Evolutionary conservation across 2,329 filamentous ascomycete genomes (phyloP).

Genomic region (Hypoxylon sp.): DNA sequence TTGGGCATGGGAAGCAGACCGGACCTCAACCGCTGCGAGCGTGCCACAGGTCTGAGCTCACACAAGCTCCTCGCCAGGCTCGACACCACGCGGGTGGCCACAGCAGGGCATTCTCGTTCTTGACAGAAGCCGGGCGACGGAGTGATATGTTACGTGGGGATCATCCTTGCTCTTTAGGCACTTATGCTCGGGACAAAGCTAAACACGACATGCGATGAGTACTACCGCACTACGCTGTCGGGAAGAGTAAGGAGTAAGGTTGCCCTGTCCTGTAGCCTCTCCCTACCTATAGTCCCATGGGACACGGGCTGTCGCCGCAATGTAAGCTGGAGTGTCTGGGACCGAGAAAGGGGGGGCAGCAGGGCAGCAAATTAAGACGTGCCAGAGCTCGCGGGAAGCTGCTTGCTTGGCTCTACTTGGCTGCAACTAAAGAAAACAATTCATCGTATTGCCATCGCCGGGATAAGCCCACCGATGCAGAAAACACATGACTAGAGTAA

Average conservation of each 20-base stretch:
- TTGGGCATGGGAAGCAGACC: not conserved
- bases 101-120: slow-evolving; percentile 24
- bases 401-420: slow-evolving; percentile 6
- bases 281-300: not conserved
- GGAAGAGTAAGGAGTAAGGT: slow-evolving; percentile 19
- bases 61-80: slow-evolving; percentile 2
- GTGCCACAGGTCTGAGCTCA: not conserved
- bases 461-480: slow-evolving; percentile 3
- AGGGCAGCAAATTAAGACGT: not conserved
- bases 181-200: slow-evolving; percentile 27
- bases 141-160: slow-evolving; percentile 18
- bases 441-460: slow-evolving; percentile 7
- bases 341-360: too few relatives aligned
- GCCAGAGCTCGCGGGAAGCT: slow-evolving; percentile 5
- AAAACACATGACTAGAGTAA: not conserved
- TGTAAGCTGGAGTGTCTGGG: not conserved
- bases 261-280: not conserved
- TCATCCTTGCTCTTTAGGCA: slow-evolving; percentile 28
- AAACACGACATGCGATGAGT: slow-evolving; percentile 26
- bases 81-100: slow-evolving; percentile 20
- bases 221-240: slow-evolving; percentile 23
- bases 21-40: not conserved
- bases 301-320: not conserved
- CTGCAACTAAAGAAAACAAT: not conserved
- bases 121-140: slow-evolving; percentile 27